phyloP scores from a whole-genome alignment of 2,329 filamentous ascomycete species.

The Pseudogymnoascus sp. region DNA sequence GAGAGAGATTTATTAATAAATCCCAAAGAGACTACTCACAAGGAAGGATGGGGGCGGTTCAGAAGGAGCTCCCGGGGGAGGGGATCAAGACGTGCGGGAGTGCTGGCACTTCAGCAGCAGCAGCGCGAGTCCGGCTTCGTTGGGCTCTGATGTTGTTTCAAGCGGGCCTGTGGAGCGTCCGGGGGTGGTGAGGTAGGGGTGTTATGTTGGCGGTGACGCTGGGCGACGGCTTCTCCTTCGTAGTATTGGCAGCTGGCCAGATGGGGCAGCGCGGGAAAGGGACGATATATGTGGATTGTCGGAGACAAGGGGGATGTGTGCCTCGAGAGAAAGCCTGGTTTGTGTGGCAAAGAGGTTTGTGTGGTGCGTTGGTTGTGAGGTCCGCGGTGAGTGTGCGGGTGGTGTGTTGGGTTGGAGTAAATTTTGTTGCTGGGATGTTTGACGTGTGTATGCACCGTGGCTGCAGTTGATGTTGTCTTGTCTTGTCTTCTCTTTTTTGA shows the following conservation, averaged over 20 bases:
- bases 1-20: background rate
- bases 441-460: background rate
- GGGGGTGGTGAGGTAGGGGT: background rate
- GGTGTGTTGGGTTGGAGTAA: background rate
- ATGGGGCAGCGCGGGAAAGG: background rate
- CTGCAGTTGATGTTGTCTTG: background rate
- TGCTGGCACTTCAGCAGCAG: background rate
- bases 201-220: background rate
- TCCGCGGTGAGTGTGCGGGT: no score
- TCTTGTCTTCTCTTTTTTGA: background rate
- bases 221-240: background rate
- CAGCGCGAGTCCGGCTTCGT: background rate
- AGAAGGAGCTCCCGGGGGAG: background rate
- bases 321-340: background rate
- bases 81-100: background rate
- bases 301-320: background rate
- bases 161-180: background rate
- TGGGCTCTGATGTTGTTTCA: background rate
- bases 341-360: background rate
- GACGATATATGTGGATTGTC: background rate
- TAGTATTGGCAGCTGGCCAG: no score
- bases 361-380: background rate
- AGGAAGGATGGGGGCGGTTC: background rate
- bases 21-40: background rate
- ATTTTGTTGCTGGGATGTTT: background rate